Base-by-base conservation (phyloP, 176 grass and related monocot genomes). In the Saccharum spontaneum region DNA sequence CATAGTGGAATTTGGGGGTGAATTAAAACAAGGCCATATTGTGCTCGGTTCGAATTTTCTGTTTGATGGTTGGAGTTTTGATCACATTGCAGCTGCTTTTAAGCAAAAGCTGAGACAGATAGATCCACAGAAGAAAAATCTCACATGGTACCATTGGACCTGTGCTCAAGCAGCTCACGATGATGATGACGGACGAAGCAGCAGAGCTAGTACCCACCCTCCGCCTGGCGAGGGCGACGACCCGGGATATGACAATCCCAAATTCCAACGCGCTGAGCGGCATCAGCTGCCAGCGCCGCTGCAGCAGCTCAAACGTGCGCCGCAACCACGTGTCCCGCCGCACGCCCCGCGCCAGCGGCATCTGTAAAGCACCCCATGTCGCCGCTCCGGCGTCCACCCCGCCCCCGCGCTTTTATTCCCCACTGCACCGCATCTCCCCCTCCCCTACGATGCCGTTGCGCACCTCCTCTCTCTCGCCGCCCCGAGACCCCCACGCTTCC, bases 341-440 rank as follows among this genome's bases (percentile, higher is more conserved):
- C 67, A 34, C 55, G 70, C 23, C 40, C 70, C 41, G 40, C 40
- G 70, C 0, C 41, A 44, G 72, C 72, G 77, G 82, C 86, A 84
- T 91, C 86, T 91, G 90, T 91, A 82, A 85, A 88, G 69, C 8
- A 50, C 10, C 10, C 5, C 37, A 62, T 46, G 89, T 81, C 72
- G 82, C 82, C 82, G 41, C 83, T 70, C 82, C 57, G 36, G 37
- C 80, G 65, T 48, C 73, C 65, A 17, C 36, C 77, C 50, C 77
- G 12, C 33, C 82, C 82, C 69, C 85, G 73, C 76, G 82, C 90
- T 67, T 88, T 86, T 88, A 85, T 91, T 88, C 86, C 77, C 86
- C 85, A 9, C 72, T 23, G 28, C 37, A 59, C 24, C 69, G 50
- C 69, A n/a, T 52, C 86, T 64, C 70, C 22, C 48, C 66, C 66